A percentile compares a stretch with the other conserved stretches of the same genome.
Conservation (phyloP, 148 eudicot genomes). For the Dysphania ambrosioides region DNA sequence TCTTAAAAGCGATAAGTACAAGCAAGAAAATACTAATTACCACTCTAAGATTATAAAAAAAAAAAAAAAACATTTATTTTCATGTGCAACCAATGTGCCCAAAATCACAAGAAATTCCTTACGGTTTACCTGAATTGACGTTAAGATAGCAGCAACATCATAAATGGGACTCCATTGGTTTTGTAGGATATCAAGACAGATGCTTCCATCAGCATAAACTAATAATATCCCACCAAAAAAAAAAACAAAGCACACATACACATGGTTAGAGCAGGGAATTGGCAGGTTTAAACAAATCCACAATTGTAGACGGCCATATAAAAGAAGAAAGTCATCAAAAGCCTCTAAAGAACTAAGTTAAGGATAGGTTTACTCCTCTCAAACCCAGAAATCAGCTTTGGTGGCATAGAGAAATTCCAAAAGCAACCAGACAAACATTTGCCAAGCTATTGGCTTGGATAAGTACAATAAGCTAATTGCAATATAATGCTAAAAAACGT, state of each 20-base stretch:
- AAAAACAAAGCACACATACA: background rate
- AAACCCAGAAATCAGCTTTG: background rate
- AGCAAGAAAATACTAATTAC: background rate
- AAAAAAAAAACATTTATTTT: background rate
- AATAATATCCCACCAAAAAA: slow-evolving; percentile 21
- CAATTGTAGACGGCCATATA: background rate
- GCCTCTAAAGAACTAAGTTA: background rate
- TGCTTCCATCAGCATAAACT: slow-evolving; percentile 90
- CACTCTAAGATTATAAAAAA: too few relatives aligned
- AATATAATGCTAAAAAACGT: background rate
- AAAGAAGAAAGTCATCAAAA: background rate
- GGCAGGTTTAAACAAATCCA: background rate
- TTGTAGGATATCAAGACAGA: slow-evolving; percentile 80
- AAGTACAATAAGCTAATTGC: background rate
- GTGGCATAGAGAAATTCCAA: too few relatives aligned
- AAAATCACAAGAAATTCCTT: slow-evolving; percentile 1
- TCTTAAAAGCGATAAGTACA: background rate
- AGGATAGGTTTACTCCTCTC: background rate
- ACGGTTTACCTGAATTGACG: slow-evolving; percentile 65
- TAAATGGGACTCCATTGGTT: slow-evolving; percentile 90
- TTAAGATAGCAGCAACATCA: slow-evolving; percentile 82
- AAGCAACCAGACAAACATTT: background rate
- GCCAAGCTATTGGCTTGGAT: background rate
- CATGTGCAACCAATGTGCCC: background rate
- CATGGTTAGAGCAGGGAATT: background rate